Evolutionary conservation across 2,329 filamentous ascomycete genomes (phyloP), one percentile per base, ranked within the genome.

Genomic region (Aspergillaceae sp.): DNA sequence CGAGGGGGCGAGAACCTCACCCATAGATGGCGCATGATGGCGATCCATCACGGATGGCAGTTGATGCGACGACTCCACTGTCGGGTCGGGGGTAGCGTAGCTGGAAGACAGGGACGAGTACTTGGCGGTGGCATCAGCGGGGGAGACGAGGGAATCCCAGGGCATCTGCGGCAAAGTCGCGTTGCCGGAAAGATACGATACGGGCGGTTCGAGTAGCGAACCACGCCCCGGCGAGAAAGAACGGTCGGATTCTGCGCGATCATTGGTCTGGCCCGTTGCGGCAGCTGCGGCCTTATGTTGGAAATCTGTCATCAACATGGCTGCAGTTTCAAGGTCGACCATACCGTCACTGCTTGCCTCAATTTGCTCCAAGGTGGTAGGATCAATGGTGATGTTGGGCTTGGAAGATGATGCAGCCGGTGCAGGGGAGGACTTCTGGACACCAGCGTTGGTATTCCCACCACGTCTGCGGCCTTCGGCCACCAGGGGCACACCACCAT

Each of bases 241-340:
- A 66, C 86, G 82, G 61, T 72, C 65, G 44, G 69, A 67, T 44
- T 66, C 67, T 36, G 58, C 56, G 54, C 68, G 70, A 57, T 76
- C 71, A 51, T 74, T 38, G 48, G 66, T 58, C 68, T 74, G 66
- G 69, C 65, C 72, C 54, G 71, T 71, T 59, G 68, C 67, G 62
- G 77, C 75, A 56, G 82, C 83, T 70, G 90, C 91, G 60, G 83
- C 90, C 75, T 96, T 96, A 75, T 96, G 89, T 72, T 95, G 91
- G 65, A 97, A 85, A 72, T 97, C 90, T 65, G 91, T 92, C 74
- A 98, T 94, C 67, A 98, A 81, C 88, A 97, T 96, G 57, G 92
- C 92, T 57, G 92, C 92, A 59, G 91, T 89, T 76, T 98, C 91
- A 62, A 96, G 86, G 67, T 96, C 92, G 63, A 96, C 90, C 71